A percentile compares a stretch with the other conserved stretches of the same genome.
These are phyloP conservation scores for Arthroderma sp. DNA, from an alignment of 2,329 filamentous ascomycete species.

Conservation along the genomic window DNA sequence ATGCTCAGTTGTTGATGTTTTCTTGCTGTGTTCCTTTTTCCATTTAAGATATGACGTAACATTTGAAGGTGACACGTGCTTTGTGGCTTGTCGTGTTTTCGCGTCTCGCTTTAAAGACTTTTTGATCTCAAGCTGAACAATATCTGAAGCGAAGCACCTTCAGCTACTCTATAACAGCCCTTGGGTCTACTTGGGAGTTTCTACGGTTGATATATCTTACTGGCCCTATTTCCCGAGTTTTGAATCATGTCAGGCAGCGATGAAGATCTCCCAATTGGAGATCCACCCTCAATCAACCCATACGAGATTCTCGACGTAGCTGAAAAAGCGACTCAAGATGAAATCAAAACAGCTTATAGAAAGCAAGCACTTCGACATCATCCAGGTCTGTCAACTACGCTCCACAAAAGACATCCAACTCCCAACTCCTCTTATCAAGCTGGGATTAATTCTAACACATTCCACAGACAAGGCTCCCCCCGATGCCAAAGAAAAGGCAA, in stretches of 20 bases:
- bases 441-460: no score
- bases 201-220: neutral
- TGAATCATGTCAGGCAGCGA: conserved; percentile 11
- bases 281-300: conserved; percentile 57
- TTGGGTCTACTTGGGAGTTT: neutral
- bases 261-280: conserved; percentile 43
- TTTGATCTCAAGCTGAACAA: neutral
- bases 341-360: conserved; percentile 84
- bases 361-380: conserved; percentile 81
- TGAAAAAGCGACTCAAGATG: conserved; percentile 56
- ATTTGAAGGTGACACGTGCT: no score
- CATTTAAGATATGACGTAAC: no score
- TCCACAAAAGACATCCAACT: neutral
- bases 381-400: conserved; percentile 45
- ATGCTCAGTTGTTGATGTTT: neutral
- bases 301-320: conserved; percentile 67
- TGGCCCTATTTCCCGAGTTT: neutral
- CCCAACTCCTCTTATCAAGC: no score
- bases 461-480: conserved; percentile 59
- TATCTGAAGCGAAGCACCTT: neutral
- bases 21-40: no score
- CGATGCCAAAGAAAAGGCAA: conserved; percentile 56
- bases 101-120: no score
- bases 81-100: no score
- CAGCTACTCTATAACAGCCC: neutral